Percentiles rank a stretch among this genome's conserved stretches.
phyloP scores from a whole-genome alignment of 2,329 filamentous ascomycete genomes.

The Tolypocladium inflatum region DNA sequence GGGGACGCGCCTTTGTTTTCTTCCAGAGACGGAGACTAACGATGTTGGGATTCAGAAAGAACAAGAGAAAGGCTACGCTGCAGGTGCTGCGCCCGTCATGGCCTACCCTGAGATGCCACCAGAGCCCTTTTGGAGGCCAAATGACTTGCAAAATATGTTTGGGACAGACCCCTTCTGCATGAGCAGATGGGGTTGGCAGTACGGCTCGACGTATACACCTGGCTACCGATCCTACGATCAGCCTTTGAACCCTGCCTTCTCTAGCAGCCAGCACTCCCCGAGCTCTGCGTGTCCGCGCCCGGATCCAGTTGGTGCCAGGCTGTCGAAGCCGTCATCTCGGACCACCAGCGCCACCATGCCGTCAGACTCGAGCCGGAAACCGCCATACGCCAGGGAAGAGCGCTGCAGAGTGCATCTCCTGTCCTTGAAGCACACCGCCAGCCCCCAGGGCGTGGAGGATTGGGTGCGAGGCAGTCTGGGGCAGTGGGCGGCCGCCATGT shows the following conservation, averaged over 20 bases:
- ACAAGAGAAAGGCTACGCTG: no score
- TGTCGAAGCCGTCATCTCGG: neutral
- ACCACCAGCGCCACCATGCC: neutral
- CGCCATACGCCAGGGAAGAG: conserved; percentile 2
- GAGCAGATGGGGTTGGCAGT: neutral
- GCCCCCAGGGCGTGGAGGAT: conserved; percentile 11
- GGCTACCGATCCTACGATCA: neutral
- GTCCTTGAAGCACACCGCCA: conserved; percentile 13
- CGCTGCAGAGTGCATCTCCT: conserved; percentile 15
- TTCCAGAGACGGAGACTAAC: neutral
- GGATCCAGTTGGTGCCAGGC: neutral
- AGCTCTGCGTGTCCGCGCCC: neutral
- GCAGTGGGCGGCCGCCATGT: conserved; percentile 8
- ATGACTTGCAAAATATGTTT: neutral
- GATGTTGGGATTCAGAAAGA: neutral
- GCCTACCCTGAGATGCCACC: neutral
- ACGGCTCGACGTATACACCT: neutral
- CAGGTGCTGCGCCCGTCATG: neutral
- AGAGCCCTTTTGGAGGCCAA: neutral
- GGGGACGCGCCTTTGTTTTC: neutral
- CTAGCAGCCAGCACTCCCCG: neutral
- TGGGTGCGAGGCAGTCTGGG: conserved; percentile 18
- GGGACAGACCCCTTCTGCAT: neutral
- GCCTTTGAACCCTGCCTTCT: neutral
- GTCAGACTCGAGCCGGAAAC: neutral